Base-by-base conservation (phyloP, 352 stramenopile genomes). In the Phytophthora foliorum region DNA sequence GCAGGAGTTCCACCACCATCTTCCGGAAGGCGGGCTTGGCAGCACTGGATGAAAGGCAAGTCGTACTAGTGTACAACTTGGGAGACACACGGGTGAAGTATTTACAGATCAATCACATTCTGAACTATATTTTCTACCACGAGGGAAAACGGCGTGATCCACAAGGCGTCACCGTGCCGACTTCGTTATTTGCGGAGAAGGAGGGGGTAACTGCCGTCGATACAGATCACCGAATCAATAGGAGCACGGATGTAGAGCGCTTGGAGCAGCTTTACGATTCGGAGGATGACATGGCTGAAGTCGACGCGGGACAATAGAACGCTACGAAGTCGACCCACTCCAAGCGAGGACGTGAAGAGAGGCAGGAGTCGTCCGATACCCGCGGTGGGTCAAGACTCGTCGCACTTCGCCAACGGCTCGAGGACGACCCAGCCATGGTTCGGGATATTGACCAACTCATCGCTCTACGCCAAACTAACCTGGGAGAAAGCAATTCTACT, bases 71-170 rank as follows among this genome's bases (percentile, higher is more conserved):
- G 2, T 69, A 24, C 14, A 57, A 69, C 4, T 0, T 69, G 0
- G 61, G 2, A 17, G 6, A 10, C 0, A 69, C 51, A 3, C 9
- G 13, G 4, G 44, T 46, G 4, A 22, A 22, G 5, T 36, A 31
- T 14, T 51, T 69, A 16, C n/a, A 19, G 17, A 53, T 63, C 6
- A 22, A 36, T 10, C 61, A 69, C 17, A 52, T 62, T 29, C 24
- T 62, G 13, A 52, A 63, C 16, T 63, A 22, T 16, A 13, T 62
- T 7, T 69, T 69, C 24, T 62, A 69, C 17, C 21, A 24, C 0
- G 51, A 57, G 16, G 51, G 51, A 3, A 62, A 63, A 13, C 32
- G 44, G 0, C 51, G 61, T 2, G 22, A 42, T 4, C 51, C 51
- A 21, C 51, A 46, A 25, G 34, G 34, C 9, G 16, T 48, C 9